Evolutionary conservation across 139 green algal genomes (phyloP).

Genomic region (Chlorella sp.): DNA sequence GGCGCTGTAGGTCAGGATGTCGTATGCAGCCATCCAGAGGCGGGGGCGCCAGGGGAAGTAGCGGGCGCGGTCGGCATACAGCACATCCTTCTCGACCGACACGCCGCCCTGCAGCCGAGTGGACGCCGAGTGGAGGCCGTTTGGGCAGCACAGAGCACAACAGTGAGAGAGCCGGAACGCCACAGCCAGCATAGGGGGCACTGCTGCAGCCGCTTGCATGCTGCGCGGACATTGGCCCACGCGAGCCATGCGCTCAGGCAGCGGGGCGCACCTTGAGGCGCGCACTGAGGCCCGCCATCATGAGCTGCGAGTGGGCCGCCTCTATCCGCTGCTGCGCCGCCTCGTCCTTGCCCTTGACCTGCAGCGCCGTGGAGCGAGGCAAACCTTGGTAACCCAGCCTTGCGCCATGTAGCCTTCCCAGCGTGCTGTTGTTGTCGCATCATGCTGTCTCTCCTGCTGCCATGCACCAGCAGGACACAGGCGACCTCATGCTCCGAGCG

Average conservation of each 20-base stretch:
- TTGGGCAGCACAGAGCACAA: background rate
- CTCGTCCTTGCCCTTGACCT: conserved; percentile 42
- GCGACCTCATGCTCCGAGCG: too few relatives aligned
- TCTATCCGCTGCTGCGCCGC: conserved; percentile 49
- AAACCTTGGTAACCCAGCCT: too few relatives aligned
- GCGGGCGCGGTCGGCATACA: conserved; percentile 59
- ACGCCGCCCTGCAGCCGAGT: conserved; percentile 36
- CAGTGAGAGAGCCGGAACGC: too few relatives aligned
- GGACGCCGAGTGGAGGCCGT: background rate
- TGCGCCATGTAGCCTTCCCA: too few relatives aligned
- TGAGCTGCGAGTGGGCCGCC: conserved; percentile 57
- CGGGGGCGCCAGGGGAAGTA: conserved; percentile 71
- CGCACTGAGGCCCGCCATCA: conserved; percentile 61
- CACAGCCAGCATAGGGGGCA: too few relatives aligned
- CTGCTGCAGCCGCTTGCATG: too few relatives aligned
- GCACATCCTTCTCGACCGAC: conserved; percentile 56
- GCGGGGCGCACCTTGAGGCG: conserved; percentile 39
- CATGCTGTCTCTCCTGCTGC: too few relatives aligned
- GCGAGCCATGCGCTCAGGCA: background rate
- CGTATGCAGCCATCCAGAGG: conserved; percentile 42
- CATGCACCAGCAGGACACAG: too few relatives aligned
- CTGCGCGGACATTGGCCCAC: too few relatives aligned
- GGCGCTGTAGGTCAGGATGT: conserved; percentile 44
- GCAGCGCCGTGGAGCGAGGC: too few relatives aligned
- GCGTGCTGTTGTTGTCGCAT: too few relatives aligned